Conservation (phyloP, 768 basidiomycete species). For the Rhizopogon sp. region DNA sequence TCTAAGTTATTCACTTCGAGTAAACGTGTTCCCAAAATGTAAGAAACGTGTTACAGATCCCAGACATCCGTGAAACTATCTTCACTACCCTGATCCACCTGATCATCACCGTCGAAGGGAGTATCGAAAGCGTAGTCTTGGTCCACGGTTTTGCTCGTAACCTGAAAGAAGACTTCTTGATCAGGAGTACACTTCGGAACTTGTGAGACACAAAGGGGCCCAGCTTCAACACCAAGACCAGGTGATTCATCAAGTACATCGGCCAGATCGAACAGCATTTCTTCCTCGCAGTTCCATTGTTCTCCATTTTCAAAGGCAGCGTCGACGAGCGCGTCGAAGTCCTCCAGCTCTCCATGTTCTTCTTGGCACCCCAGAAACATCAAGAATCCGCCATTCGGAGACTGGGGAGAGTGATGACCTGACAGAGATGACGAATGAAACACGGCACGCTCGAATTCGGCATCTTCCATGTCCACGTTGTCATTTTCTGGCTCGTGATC, state of each 20-base stretch:
- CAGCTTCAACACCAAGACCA: neutral
- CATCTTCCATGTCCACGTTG: slow-evolving; percentile 16
- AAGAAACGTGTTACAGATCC: slow-evolving; percentile 4
- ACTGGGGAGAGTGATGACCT: slow-evolving; percentile 9
- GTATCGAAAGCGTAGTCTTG: neutral
- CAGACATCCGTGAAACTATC: slow-evolving; percentile 8
- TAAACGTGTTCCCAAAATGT: neutral
- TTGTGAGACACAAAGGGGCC: neutral
- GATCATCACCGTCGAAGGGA: neutral
- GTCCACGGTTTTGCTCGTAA: neutral
- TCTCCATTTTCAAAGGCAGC: slow-evolving; percentile 8
- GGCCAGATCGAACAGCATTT: slow-evolving; percentile 13
- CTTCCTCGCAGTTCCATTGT: neutral
- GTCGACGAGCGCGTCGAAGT: neutral
- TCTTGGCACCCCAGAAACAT: slow-evolving; percentile 4
- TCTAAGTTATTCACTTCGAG: slow-evolving; percentile 15
- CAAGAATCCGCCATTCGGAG: slow-evolving; percentile 10
- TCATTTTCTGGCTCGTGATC: slow-evolving; percentile 11
- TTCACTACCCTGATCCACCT: neutral
- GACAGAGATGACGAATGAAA: slow-evolving; percentile 2
- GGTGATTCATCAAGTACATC: neutral
- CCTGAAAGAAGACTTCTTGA: slow-evolving; percentile 2
- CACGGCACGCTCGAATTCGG: slow-evolving; percentile 3
- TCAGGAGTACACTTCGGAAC: neutral
- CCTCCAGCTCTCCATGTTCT: slow-evolving; percentile 10